Percentiles rank a stretch among this genome's conserved stretches.
Conservation (phyloP, 345 rosid species). For the Gossypium turneri region DNA sequence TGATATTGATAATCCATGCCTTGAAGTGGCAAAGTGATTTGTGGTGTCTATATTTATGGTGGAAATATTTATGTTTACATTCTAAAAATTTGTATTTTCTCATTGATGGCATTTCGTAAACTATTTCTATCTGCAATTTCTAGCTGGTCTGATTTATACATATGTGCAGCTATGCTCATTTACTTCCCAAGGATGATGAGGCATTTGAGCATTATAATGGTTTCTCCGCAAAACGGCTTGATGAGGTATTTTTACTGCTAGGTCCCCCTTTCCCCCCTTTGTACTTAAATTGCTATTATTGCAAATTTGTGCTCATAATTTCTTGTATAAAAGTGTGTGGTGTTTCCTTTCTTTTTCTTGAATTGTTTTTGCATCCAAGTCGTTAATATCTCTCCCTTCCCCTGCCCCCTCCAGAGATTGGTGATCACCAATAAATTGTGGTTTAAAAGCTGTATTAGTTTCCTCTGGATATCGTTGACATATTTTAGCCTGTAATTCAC, state of each 20-base stretch:
- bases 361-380: not conserved
- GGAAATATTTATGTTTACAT: not conserved
- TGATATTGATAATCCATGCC: not conserved
- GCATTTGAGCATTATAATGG: conserved; percentile 74
- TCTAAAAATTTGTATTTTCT: not conserved
- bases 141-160: not conserved
- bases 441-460: not conserved
- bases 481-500: not conserved
- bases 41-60: too few relatives aligned
- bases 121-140: not conserved
- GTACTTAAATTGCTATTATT: not conserved
- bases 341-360: not conserved
- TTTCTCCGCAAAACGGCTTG: conserved; percentile 70
- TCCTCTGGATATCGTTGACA: not conserved
- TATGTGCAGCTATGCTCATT: conserved; percentile 72
- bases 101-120: not conserved
- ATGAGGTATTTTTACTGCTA: conserved; percentile 55
- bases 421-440: not conserved
- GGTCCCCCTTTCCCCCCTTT: not conserved
- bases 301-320: conserved; percentile 1
- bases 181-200: conserved; percentile 90
- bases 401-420: not conserved
- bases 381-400: not conserved
- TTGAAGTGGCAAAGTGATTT: not conserved
- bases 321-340: not conserved